A percentile compares a stretch with the other conserved stretches of the same genome.
Evolutionary conservation across 805 yeast genomes (phyloP).

Genomic region (Zygosaccharomyces pseudorouxii): DNA sequence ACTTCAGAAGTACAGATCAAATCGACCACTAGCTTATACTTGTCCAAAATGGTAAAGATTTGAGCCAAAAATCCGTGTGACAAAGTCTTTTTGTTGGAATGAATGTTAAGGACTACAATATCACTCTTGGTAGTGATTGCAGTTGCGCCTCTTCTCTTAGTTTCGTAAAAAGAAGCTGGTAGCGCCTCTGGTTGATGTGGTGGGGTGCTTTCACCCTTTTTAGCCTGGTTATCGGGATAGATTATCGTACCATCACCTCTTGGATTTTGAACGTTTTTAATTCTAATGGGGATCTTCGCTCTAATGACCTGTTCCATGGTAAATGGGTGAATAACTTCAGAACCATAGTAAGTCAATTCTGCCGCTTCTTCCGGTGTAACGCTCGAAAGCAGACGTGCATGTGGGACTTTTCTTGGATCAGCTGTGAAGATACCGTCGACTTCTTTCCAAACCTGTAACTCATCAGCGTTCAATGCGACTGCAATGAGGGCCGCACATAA

Average conservation of each 20-base stretch:
- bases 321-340: conserved; percentile 97
- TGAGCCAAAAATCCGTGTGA: conserved; percentile 94
- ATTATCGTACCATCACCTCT: conserved; percentile 89
- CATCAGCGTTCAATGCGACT: conserved; percentile 88
- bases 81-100: conserved; percentile 86
- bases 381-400: conserved; percentile 75
- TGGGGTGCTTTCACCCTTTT: conserved; percentile 85
- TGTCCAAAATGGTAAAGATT: conserved; percentile 82
- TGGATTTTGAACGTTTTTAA: conserved; percentile 94
- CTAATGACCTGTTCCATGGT: conserved; percentile 98
- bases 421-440: conserved; percentile 99
- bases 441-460: conserved; percentile 97
- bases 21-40: conserved; percentile 82
- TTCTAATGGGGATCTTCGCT: conserved; percentile 93
- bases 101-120: conserved; percentile 87
- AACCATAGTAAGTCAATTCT: conserved; percentile 94
- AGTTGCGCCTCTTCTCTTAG: conserved; percentile 69
- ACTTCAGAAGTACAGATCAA: conserved; percentile 96
- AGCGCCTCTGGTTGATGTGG: conserved; percentile 89
- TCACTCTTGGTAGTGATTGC: conserved; percentile 95
- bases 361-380: conserved; percentile 99
- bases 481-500: conserved; percentile 95
- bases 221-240: conserved; percentile 83
- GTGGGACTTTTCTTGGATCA: conserved; percentile 92
- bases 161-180: conserved; percentile 38